Evolutionary conservation across 257 asterid genomes (phyloP).

Genomic region (Jasminum sambac): DNA sequence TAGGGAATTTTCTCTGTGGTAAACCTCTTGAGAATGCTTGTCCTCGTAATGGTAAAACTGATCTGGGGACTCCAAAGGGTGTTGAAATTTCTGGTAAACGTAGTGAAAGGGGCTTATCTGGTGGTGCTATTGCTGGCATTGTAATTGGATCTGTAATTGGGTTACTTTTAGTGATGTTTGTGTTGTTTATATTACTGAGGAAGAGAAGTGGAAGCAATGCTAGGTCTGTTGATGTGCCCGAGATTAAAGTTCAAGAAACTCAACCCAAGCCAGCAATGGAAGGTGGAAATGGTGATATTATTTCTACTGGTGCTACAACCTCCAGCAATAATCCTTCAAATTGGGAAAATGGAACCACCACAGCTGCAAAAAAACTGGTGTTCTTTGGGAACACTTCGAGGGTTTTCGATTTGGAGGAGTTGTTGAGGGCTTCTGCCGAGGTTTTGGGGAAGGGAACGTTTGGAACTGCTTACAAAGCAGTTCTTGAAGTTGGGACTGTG

Average conservation of each 20-base stretch:
- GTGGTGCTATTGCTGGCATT: conserved; percentile 84
- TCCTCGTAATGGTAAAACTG: conserved; percentile 31
- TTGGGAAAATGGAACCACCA: conserved; percentile 24
- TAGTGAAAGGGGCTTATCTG: conserved; percentile 45
- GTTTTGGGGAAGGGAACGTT: conserved; percentile 49
- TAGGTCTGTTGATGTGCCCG: conserved; percentile 49
- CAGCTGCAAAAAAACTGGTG: conserved; percentile 31
- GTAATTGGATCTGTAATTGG: conserved; percentile 75
- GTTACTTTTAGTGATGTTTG: conserved; percentile 42
- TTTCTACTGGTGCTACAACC: conserved; percentile 42
- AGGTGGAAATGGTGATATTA: conserved; percentile 40
- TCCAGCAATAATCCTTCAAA: conserved; percentile 26
- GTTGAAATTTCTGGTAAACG: conserved; percentile 20
- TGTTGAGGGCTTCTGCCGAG: conserved; percentile 48
- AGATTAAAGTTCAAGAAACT: conserved; percentile 53
- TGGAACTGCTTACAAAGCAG: conserved; percentile 46
- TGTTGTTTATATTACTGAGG: conserved; percentile 58
- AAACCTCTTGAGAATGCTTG: conserved; percentile 65
- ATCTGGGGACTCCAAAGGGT: conserved; percentile 27
- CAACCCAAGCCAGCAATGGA: conserved; percentile 47
- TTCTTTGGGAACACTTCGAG: conserved; percentile 30
- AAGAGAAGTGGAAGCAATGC: conserved; percentile 56
- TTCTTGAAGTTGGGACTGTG: conserved; percentile 38
- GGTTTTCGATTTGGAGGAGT: conserved; percentile 44
- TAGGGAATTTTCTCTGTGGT: conserved; percentile 72